A percentile compares a stretch with the other conserved stretches of the same genome.
These are phyloP conservation scores for Vaccinium corymbosum DNA, from an alignment of 148 eudicot species.

Conservation along the genomic window DNA sequence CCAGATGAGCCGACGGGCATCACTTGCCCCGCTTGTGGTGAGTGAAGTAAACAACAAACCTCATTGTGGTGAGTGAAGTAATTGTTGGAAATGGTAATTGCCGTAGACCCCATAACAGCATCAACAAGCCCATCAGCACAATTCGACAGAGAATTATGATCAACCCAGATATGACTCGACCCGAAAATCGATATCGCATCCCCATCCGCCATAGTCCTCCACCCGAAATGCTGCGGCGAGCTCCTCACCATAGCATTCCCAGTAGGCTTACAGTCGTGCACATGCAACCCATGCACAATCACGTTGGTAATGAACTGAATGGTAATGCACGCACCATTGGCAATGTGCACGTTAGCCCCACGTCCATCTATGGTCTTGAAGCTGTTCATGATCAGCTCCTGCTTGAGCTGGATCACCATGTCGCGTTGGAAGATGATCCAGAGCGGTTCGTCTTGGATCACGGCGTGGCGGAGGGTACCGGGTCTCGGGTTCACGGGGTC, in stretches of 20 bases:
- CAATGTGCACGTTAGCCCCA: conserved; percentile 77
- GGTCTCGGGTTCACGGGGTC: conserved; percentile 82
- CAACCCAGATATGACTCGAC: conserved; percentile 83
- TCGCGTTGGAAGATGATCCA: conserved; percentile 84
- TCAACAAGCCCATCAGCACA: conserved; percentile 93
- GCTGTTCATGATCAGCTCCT: conserved; percentile 91
- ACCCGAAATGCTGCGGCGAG: conserved; percentile 67
- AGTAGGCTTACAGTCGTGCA: conserved; percentile 80
- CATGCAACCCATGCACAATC: conserved; percentile 77
- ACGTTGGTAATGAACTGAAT: conserved; percentile 73
- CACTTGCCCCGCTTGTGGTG: no score
- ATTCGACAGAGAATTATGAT: conserved; percentile 75
- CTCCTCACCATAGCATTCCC: conserved; percentile 94
- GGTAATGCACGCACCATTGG: conserved; percentile 77
- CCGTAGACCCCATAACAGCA: conserved; percentile 90
- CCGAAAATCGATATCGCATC: conserved; percentile 79
- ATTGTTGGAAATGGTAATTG: conserved; percentile 86
- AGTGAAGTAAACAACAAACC: conserved; percentile 42
- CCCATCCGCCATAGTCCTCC: conserved; percentile 95
- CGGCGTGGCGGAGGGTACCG: conserved; percentile 85
- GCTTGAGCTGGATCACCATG: conserved; percentile 71
- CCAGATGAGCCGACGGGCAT: no score
- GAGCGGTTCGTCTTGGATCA: conserved; percentile 68
- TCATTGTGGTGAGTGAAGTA: conserved; percentile 86
- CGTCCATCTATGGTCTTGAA: conserved; percentile 88